A percentile compares a stretch with the other conserved stretches of the same genome.
Conservation (phyloP, 1,284 basidiomycete genomes). For the Trichosporon coremiiforme region DNA sequence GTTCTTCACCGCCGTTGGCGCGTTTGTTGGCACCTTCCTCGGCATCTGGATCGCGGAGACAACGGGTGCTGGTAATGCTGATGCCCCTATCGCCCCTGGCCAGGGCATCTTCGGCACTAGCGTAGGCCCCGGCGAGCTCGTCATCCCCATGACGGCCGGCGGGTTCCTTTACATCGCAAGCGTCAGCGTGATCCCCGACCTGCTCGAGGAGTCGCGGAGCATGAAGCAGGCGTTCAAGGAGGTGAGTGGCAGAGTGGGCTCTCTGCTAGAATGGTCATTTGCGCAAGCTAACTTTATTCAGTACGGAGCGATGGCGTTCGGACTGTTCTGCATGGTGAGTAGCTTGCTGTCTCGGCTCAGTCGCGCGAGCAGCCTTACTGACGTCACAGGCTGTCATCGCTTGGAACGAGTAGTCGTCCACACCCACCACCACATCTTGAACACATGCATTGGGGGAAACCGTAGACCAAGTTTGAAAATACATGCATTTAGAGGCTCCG, state of each 20-base stretch:
- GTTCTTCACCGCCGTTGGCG: conserved; percentile 82
- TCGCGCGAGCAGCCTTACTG: not conserved
- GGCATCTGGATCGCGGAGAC: conserved; percentile 73
- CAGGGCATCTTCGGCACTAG: conserved; percentile 81
- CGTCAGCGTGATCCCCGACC: conserved; percentile 82
- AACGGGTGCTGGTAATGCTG: conserved; percentile 52
- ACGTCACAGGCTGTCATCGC: conserved; percentile 50
- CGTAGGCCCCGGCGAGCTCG: conserved; percentile 72
- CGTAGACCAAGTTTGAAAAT: not conserved
- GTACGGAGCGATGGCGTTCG: conserved; percentile 86
- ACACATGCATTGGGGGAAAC: conserved; percentile 12
- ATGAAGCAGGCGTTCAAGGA: conserved; percentile 80
- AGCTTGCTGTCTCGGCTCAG: not conserved
- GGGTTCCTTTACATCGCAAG: conserved; percentile 89
- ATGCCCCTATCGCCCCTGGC: conserved; percentile 44
- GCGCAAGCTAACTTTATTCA: conserved; percentile 48
- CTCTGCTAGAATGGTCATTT: conserved; percentile 2
- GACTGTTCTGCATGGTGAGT: conserved; percentile 78
- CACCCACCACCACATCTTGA: not conserved
- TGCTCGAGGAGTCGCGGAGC: conserved; percentile 81
- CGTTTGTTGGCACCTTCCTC: conserved; percentile 86
- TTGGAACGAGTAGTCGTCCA: conserved; percentile 70
- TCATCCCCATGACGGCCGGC: conserved; percentile 81
- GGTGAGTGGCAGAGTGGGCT: conserved; percentile 57
- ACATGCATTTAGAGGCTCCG: not conserved